Percentiles rank a stretch among this genome's conserved stretches.
Evolutionary conservation across 2,329 filamentous ascomycete genomes (phyloP).

Genomic region (Knufia petricola): DNA sequence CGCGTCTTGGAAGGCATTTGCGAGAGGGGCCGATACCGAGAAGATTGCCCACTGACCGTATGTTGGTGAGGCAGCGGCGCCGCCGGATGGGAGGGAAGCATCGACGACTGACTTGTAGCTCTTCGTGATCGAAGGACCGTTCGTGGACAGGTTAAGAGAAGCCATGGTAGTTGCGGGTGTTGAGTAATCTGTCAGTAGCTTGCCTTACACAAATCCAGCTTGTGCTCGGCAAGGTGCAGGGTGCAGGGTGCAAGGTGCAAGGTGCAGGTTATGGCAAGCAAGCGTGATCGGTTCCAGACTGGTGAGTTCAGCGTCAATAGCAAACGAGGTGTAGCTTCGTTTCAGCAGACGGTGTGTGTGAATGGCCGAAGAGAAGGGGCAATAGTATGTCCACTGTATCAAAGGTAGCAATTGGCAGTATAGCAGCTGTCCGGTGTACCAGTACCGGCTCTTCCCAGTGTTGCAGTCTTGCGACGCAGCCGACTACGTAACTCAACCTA

Average conservation of each 20-base stretch:
- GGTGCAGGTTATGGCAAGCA: too few species aligned
- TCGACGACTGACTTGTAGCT: conserved; percentile 63
- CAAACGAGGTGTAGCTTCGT: neutral
- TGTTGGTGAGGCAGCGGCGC: conserved; percentile 60
- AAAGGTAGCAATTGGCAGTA: neutral
- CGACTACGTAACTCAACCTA: neutral
- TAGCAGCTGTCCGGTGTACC: neutral
- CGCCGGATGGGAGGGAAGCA: conserved; percentile 46
- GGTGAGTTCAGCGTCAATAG: too few species aligned
- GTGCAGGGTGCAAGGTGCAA: too few species aligned
- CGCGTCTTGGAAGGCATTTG: conserved; percentile 84
- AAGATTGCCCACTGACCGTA: conserved; percentile 91
- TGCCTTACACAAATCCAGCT: conserved; percentile 6
- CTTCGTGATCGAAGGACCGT: conserved; percentile 69
- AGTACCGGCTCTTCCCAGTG: conserved; percentile 1
- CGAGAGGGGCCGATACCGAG: conserved; percentile 80
- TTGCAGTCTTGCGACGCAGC: neutral
- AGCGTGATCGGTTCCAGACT: too few species aligned
- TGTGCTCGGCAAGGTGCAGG: neutral
- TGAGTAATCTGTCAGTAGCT: neutral
- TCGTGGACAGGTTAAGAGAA: conserved; percentile 67
- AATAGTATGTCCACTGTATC: neutral
- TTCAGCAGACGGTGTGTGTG: neutral
- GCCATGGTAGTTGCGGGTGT: conserved; percentile 49
- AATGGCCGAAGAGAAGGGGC: neutral